Evolutionary conservation across 306 rosid species (phyloP).

Genomic region (Sechiopsis laciniata): DNA sequence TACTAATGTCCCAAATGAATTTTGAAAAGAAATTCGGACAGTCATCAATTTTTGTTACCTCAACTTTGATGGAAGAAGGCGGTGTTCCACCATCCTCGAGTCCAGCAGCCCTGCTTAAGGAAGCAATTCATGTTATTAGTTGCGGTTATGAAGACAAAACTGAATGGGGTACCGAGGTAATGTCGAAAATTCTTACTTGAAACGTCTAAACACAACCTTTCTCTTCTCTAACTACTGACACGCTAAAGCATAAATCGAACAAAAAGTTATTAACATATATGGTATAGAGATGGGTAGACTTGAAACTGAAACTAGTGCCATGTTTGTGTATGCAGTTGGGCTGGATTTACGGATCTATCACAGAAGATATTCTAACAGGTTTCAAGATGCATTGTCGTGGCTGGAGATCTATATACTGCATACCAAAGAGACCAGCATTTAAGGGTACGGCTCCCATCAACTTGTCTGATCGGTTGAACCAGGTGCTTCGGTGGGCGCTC

Average conservation of each 20-base stretch:
- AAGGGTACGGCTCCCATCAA: conserved; percentile 99
- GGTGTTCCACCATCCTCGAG: conserved; percentile 71
- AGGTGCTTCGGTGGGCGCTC: conserved; percentile 96
- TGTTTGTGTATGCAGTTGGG: conserved; percentile 59
- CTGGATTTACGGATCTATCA: conserved; percentile 93
- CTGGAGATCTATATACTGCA: conserved; percentile 92
- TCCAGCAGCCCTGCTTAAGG: conserved; percentile 79
- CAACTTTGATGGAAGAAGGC: conserved; percentile 81
- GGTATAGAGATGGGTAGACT: not conserved
- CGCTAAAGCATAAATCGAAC: not conserved
- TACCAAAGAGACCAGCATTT: conserved; percentile 78
- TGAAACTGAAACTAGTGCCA: conserved; percentile 9
- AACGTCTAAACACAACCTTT: not conserved
- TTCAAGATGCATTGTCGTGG: conserved; percentile 99
- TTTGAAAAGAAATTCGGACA: conserved; percentile 89
- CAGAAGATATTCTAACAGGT: conserved; percentile 92
- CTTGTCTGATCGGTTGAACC: conserved; percentile 92
- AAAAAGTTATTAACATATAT: not conserved
- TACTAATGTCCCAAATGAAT: conserved; percentile 85
- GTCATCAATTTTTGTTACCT: conserved; percentile 87
- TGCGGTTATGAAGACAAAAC: conserved; percentile 96
- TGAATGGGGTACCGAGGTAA: conserved; percentile 94
- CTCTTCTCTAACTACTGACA: not conserved
- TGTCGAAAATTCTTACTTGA: conserved; percentile 19
- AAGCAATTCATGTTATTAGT: conserved; percentile 87